Base-by-base conservation (phyloP, 371 early-diverging fungal species). In the Quaeritorhiza haematococci region DNA sequence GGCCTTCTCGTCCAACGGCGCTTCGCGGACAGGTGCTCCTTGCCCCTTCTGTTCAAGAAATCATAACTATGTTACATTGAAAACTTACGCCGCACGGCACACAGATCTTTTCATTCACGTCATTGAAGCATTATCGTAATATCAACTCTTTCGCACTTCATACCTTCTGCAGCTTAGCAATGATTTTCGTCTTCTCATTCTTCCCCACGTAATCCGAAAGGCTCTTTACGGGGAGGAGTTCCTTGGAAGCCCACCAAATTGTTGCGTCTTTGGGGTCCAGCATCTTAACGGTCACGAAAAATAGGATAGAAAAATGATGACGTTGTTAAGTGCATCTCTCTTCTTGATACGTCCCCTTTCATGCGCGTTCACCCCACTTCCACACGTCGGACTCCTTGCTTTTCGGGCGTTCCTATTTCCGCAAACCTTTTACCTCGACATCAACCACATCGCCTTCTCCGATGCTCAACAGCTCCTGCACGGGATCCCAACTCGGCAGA, bases 161-260 rank as follows among this genome's bases (percentile, higher is more conserved):
- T 46, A 71, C 74, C 69, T 71, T 74, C 42, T 70, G 72, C 2
- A 82, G 55, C 62, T 79, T 82, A 33, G 64, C 69, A 38, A 78
- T 66, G 21, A 76, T 59, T 48, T 69, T 76, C n/a, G 76, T 76
- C 54, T 82, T 82, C 24, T 82, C 77, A 51, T 82, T 82, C 48
- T 62, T 69, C 19, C 82, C 82, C 1, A 75, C 60, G 51, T 61
- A 79, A 54, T 79, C 79, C 8, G 61, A 46, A 21, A 79, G 66
- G 19, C 55, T 26, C 52, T 79, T 79, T 19, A 67, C 73, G 5
- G 47, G 56, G 27, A 45, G 35, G 3, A 82, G 60, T 45, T 79
- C 78, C 59, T 79, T 79, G 35, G 65, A 63, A 0, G 82, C 82
- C 78, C 80, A 78, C 82, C 82, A 82, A 5, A 82, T 41, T 5